A percentile compares a stretch with the other conserved stretches of the same genome.
These are phyloP conservation scores for Plantago rigida DNA, from an alignment of 305 asterid genomes.

Conservation along the genomic window DNA sequence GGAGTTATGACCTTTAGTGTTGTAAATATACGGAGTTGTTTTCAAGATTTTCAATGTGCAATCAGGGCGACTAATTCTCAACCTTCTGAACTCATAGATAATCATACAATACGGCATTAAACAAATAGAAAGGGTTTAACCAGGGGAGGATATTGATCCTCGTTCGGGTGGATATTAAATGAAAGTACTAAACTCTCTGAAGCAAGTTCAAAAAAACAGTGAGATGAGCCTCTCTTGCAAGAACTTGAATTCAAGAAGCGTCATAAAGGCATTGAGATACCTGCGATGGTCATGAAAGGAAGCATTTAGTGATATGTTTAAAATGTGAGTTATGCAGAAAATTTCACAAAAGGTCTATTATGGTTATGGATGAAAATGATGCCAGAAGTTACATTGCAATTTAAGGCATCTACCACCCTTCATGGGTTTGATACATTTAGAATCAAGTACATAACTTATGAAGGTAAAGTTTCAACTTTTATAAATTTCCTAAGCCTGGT, in stretches of 20 bases:
- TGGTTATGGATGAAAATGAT: neutral
- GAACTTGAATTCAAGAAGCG: neutral
- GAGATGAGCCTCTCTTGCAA: constrained; percentile 14
- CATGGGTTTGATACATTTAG: too few species aligned
- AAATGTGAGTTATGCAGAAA: neutral
- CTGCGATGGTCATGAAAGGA: constrained; percentile 17
- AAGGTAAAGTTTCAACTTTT: neutral
- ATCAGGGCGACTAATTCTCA: neutral
- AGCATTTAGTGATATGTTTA: neutral
- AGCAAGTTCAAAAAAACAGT: neutral
- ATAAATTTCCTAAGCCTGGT: neutral
- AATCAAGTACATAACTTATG: neutral
- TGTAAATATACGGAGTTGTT: neutral
- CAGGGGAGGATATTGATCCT: neutral
- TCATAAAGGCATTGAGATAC: constrained; percentile 31
- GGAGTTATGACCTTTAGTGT: neutral
- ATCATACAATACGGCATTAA: neutral
- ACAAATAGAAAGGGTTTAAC: neutral
- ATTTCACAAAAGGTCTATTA: too few species aligned
- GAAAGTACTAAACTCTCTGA: constrained; percentile 12
- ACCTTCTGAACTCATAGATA: neutral
- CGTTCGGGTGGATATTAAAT: neutral
- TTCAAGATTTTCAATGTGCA: neutral
- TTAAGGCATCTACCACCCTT: neutral
- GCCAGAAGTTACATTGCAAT: neutral